A percentile compares a stretch with the other conserved stretches of the same genome.
Evolutionary conservation across 495 filamentous ascomycete species (phyloP).

Genomic region (Penicillium pancosmium): DNA sequence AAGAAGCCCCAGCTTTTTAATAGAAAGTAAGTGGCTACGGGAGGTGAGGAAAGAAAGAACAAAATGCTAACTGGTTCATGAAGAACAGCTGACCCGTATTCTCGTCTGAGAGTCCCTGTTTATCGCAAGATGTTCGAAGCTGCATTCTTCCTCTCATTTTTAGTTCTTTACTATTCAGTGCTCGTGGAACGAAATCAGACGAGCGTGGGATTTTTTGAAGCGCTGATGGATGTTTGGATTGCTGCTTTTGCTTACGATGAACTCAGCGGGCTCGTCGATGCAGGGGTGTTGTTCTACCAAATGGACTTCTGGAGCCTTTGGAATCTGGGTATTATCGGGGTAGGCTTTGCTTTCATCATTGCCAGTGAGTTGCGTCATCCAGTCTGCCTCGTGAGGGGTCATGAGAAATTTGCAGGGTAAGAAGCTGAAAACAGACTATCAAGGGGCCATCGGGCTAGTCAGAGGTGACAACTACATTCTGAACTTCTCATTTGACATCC

Average conservation of each 20-base stretch:
- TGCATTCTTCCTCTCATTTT: slow-evolving; percentile 79
- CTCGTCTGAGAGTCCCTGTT: slow-evolving; percentile 82
- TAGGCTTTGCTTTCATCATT: slow-evolving; percentile 72
- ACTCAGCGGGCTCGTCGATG: slow-evolving; percentile 78
- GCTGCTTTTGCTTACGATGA: slow-evolving; percentile 88
- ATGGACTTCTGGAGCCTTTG: slow-evolving; percentile 90
- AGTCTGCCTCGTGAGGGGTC: slow-evolving; percentile 15
- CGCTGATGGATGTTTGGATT: slow-evolving; percentile 67
- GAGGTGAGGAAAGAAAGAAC: background rate
- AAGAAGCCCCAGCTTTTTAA: slow-evolving; percentile 87
- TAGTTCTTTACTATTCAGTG: slow-evolving; percentile 83
- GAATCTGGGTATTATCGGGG: slow-evolving; percentile 84
- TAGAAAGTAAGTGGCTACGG: slow-evolving; percentile 47
- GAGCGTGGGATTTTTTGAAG: slow-evolving; percentile 53
- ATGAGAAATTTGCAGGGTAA: background rate
- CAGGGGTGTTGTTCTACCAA: slow-evolving; percentile 79
- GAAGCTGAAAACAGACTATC: slow-evolving; percentile 14
- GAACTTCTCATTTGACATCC: slow-evolving; percentile 81
- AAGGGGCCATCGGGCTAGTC: slow-evolving; percentile 74
- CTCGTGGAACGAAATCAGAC: slow-evolving; percentile 62
- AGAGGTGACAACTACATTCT: slow-evolving; percentile 63
- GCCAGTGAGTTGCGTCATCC: slow-evolving; percentile 58
- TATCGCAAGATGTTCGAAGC: slow-evolving; percentile 92
- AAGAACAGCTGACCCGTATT: slow-evolving; percentile 77
- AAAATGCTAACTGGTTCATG: background rate